Base-by-base conservation (phyloP, 1,139 yeast species). In the Blastobotrys capitulatus region DNA sequence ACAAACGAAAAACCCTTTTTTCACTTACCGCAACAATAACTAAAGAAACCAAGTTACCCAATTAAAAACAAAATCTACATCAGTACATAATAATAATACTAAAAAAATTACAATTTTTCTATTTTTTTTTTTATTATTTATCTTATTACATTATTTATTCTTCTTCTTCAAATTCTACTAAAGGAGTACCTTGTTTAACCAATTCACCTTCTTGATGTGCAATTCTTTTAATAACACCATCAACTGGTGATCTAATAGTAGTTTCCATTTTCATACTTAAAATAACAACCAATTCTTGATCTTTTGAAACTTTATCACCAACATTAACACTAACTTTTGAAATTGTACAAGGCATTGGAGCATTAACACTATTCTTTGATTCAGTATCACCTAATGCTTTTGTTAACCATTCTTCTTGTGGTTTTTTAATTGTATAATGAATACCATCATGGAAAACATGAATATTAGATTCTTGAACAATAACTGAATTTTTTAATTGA, bases 181-280 rank as follows among this genome's bases (percentile, higher is more conserved):
- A 52, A 20, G 60, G 57, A 13, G 64, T 60, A 18, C 69, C 69
- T 48, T 65, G 68, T 48, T 64, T 65, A 44, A 64, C 67, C 22
- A 64, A 56, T 15, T 63, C 67, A 7, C 69, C 69, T 2, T 54
- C 60, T 6, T 51, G 58, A 42, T 62, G 66, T 3, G 66, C 64
- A 22, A 65, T 57, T 18, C 66, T 55, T 52, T 61, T 61, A 44
- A 65, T 53, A 13, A 57, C 54, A 1, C 68, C 68, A 35, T 62
- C 68, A 42, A 62, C 50, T 10, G 62, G 63, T 31, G 60, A 52
- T 49, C 63, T 62, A 9, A 71, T 60, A 6, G 72, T 65, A 39
- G 75, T 73, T 56, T 73, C 77, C 76, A 73, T 74, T 56, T 73
- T 73, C 77, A 73, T 73, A 34, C 77, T 73, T 55, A 73, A 72